Percentiles rank a stretch among this genome's conserved stretches.
Evolutionary conservation across 805 yeast species (phyloP).

Genomic region (Spathaspora boniae): DNA sequence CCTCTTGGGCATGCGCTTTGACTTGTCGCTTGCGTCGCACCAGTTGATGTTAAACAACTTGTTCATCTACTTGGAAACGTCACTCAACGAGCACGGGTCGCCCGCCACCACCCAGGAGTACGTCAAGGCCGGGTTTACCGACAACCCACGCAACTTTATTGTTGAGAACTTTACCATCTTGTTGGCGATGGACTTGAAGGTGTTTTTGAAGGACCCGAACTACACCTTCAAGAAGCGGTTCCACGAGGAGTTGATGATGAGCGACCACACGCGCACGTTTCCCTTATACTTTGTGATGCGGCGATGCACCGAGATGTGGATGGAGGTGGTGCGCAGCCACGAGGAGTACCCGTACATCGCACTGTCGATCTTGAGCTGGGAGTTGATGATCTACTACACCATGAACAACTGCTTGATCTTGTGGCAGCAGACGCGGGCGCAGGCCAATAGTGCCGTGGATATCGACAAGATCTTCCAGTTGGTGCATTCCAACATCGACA

Average conservation of each 20-base stretch:
- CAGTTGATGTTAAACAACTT: slow-evolving; percentile 39
- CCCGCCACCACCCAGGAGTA: slow-evolving; percentile 43
- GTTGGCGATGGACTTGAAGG: slow-evolving; percentile 50
- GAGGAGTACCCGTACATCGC: slow-evolving; percentile 35
- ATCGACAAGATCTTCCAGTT: slow-evolving; percentile 47
- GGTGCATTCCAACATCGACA: slow-evolving; percentile 29
- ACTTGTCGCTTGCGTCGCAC: slow-evolving; percentile 37
- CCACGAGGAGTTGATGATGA: slow-evolving; percentile 64
- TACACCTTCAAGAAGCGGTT: slow-evolving; percentile 58
- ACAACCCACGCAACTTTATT: slow-evolving; percentile 41
- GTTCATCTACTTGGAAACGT: slow-evolving; percentile 34
- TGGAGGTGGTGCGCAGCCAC: slow-evolving; percentile 23
- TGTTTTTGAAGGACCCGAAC: slow-evolving; percentile 54
- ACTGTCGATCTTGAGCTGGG: slow-evolving; percentile 46
- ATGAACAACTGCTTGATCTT: slow-evolving; percentile 56
- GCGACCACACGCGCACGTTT: slow-evolving; percentile 46
- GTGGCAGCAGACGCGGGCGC: slow-evolving; percentile 64
- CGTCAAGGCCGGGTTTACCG: slow-evolving; percentile 45
- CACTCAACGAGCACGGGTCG: slow-evolving; percentile 41
- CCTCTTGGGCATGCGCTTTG: slow-evolving; percentile 32
- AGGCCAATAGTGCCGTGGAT: slow-evolving; percentile 41
- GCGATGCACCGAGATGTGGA: slow-evolving; percentile 34
- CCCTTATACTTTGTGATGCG: slow-evolving; percentile 44
- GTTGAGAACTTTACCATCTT: slow-evolving; percentile 45
- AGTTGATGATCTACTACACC: slow-evolving; percentile 50